Evolutionary conservation across 805 yeast genomes (phyloP), one percentile per base, ranked within the genome.

Genomic region (Myxozyma geophila): DNA sequence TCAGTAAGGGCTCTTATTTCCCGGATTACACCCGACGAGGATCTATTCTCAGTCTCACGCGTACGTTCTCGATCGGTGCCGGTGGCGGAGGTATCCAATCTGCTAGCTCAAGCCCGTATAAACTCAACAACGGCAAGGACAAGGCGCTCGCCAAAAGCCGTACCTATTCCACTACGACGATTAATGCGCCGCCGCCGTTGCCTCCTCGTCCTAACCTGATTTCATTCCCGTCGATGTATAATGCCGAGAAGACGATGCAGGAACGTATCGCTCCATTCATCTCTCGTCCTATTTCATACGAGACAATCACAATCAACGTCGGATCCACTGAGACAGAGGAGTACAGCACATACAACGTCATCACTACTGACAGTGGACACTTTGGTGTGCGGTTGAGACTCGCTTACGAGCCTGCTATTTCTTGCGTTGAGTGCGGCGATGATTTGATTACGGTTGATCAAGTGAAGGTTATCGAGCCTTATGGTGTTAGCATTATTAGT

Each of bases 401-500:
- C 0, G 76, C 79, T 1, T 88, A 89, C 71, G 76, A 77, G 58
- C 97, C 97, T 0, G 78, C 85, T 0, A 76, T 80, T 19, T 76
- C 87, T 1, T 69, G 70, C 33, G 73, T 70, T 8, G 72, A 72
- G 58, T 73, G 74, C 23, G 62, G 71, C 21, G 71, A 72, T 21
- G 70, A 67, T 33, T 85, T 82, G 63, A 87, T 83, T 12, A 74
- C 81, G 2, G 80, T 86, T 0, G 67, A 75, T 0, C 72, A 76
- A 3, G 83, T 85, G 63, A 83, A 84, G 23, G 75, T 81, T 12
- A 77, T 70, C 10, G 68, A 70, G 53, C 69, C 65, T 53, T 57
- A 72, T 0, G 95, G 96, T 0, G 78, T 87, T 23, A 90, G 89
- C 12, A 75, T 95, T 1, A 92, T 95, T 23, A 87, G 92, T 71